phyloP scores from a whole-genome alignment of 2,329 filamentous ascomycete species.

The Aspergillus pseudotamarii region DNA sequence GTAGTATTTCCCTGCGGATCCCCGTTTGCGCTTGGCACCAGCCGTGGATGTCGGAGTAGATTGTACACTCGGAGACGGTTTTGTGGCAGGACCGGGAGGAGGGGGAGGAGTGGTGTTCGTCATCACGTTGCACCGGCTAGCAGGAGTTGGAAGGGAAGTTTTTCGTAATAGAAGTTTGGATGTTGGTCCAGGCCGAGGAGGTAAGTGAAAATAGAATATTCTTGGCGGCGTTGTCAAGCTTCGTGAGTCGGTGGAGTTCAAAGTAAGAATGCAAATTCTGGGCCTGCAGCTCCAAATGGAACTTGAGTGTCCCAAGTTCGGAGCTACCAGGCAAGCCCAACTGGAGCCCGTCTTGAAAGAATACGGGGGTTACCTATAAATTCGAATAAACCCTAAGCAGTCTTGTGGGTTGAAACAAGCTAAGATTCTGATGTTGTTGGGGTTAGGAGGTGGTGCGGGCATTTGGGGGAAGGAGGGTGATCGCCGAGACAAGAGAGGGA shows the following conservation, averaged over 20 bases:
- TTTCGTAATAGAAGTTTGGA: background rate
- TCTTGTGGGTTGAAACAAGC: background rate
- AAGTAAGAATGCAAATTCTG: constrained; percentile 23
- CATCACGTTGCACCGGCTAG: constrained; percentile 24
- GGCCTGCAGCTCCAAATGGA: constrained; percentile 28
- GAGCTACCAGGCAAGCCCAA: constrained; percentile 25
- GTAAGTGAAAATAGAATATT: constrained; percentile 1
- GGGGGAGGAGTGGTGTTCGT: constrained; percentile 39
- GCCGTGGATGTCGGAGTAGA: constrained; percentile 36
- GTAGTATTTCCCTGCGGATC: constrained; percentile 60
- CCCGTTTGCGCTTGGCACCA: constrained; percentile 60
- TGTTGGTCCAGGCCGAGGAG: background rate
- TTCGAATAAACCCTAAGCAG: background rate
- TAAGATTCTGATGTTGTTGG: background rate
- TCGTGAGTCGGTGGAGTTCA: constrained; percentile 14
- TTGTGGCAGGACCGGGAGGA: constrained; percentile 34
- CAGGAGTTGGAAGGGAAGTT: background rate
- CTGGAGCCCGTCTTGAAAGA: constrained; percentile 11
- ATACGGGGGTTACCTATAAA: background rate
- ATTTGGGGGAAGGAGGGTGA: background rate
- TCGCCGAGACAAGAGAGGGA: background rate
- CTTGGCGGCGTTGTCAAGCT: constrained; percentile 17
- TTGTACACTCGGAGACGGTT: constrained; percentile 28
- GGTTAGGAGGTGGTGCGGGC: background rate
- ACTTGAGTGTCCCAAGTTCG: constrained; percentile 31